Conservation (phyloP, 352 stramenopile genomes). For the Globisporangium sylvaticum region DNA sequence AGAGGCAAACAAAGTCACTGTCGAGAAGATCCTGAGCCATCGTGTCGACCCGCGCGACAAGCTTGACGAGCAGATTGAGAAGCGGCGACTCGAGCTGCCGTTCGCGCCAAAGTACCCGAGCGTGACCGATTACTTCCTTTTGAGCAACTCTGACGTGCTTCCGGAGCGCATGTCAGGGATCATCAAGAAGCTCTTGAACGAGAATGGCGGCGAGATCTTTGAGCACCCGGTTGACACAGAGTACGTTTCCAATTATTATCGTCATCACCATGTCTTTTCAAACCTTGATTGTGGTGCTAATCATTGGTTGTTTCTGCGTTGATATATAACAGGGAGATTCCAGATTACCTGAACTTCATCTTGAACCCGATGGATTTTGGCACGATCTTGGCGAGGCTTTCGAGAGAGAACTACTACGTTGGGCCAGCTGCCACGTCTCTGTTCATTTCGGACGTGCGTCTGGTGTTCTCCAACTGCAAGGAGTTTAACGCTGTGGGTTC, state of each 20-base stretch:
- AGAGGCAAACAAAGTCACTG: conserved; percentile 82
- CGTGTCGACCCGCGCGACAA: conserved; percentile 78
- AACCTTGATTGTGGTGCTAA: background rate
- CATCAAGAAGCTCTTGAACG: conserved; percentile 76
- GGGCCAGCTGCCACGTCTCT: conserved; percentile 62
- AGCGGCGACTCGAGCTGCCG: conserved; percentile 45
- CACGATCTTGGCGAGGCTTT: conserved; percentile 64
- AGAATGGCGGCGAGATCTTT: conserved; percentile 83
- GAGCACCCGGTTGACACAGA: conserved; percentile 73
- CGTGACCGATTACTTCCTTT: conserved; percentile 79
- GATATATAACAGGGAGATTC: conserved; percentile 36
- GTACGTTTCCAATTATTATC: conserved; percentile 20
- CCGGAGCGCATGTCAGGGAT: conserved; percentile 75
- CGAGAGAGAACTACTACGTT: conserved; percentile 80
- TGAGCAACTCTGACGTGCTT: conserved; percentile 66
- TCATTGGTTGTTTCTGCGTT: background rate
- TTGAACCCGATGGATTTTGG: conserved; percentile 88
- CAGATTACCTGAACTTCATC: conserved; percentile 86
- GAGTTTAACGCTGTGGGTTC: conserved; percentile 80
- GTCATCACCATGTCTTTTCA: background rate
- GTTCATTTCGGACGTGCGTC: conserved; percentile 79
- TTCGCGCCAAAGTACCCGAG: conserved; percentile 58
- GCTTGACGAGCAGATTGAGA: conserved; percentile 83
- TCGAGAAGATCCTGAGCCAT: conserved; percentile 87
- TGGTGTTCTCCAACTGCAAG: conserved; percentile 88